These are phyloP conservation scores for Cercophora scortea DNA, from an alignment of 495 filamentous ascomycete species.

Conservation along the genomic window DNA sequence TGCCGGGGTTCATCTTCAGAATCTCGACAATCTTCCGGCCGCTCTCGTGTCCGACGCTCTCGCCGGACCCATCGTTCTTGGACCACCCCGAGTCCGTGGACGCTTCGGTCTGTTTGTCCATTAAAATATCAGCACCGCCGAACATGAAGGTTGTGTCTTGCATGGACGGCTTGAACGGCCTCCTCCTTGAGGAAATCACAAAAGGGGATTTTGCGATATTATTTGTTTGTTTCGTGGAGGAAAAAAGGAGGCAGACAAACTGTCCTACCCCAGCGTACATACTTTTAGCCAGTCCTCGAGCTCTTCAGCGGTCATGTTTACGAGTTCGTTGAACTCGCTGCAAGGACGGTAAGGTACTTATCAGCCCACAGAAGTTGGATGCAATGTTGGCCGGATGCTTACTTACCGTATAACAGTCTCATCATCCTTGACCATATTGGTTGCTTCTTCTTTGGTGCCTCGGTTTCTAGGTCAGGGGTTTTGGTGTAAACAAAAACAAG, in stretches of 20 bases:
- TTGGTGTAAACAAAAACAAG: no score
- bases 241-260: no score
- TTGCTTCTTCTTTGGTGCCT: neutral
- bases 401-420: conserved; percentile 6
- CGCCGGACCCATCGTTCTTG: conserved; percentile 48
- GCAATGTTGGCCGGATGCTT: neutral
- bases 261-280: neutral
- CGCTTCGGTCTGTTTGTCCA: conserved; percentile 23
- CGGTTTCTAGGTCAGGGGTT: no score
- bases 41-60: conserved; percentile 60
- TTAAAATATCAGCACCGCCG: no score
- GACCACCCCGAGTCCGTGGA: conserved; percentile 51
- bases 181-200: no score
- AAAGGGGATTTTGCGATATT: no score
- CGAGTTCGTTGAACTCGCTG: conserved; percentile 60
- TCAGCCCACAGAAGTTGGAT: no score
- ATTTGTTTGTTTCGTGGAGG: no score
- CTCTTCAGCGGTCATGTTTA: conserved; percentile 58
- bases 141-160: neutral
- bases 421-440: conserved; percentile 7
- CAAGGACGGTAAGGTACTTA: no score
- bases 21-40: conserved; percentile 59
- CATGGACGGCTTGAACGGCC: neutral
- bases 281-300: conserved; percentile 53
- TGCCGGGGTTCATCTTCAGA: conserved; percentile 52